phyloP scores from a whole-genome alignment of 345 rosid species.

The Carallia pectinifolia region DNA sequence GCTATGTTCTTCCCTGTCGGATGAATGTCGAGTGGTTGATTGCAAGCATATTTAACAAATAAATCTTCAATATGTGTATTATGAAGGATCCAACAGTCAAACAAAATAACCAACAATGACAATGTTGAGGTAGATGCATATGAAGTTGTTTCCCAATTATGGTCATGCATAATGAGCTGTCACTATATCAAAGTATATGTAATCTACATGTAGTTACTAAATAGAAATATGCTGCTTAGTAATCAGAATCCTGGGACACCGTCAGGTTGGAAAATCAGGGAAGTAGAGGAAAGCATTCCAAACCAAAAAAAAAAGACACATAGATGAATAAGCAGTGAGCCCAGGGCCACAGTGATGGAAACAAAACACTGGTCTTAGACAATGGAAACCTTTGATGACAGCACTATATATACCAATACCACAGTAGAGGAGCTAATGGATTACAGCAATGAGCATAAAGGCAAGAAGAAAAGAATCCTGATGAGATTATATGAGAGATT shows the following conservation, averaged over 20 bases:
- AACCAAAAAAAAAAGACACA: background rate
- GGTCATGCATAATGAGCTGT: background rate
- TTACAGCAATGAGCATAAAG: no score
- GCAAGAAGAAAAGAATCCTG: background rate
- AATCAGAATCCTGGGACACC: no score
- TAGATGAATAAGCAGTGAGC: background rate
- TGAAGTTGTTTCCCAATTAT: background rate
- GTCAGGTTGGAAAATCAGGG: background rate
- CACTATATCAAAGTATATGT: no score
- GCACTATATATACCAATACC: background rate
- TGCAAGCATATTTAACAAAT: no score
- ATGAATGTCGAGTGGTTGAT: no score
- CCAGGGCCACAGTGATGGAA: background rate
- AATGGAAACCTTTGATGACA: background rate
- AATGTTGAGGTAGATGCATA: background rate
- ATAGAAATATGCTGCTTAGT: no score
- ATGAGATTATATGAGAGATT: background rate
- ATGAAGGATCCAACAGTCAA: background rate
- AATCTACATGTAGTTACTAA: no score
- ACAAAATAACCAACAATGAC: background rate
- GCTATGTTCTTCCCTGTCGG: background rate
- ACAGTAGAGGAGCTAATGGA: no score
- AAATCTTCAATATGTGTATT: no score
- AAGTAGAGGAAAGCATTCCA: background rate
- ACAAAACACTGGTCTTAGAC: background rate